phyloP scores from a whole-genome alignment of 768 basidiomycete species.

The Leucogyrophana mollusca region DNA sequence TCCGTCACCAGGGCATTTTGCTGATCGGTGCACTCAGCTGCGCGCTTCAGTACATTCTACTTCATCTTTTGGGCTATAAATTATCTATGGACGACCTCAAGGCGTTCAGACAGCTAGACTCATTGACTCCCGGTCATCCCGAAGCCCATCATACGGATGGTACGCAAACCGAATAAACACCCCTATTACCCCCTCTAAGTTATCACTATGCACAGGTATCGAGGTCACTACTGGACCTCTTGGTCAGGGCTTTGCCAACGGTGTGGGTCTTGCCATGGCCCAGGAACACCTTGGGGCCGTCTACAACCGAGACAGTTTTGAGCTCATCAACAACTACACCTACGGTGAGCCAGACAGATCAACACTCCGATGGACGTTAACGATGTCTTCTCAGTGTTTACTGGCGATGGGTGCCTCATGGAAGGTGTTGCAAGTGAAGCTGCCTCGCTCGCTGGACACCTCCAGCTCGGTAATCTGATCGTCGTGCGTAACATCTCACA shows the following conservation, averaged over 20 bases:
- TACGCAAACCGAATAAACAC: slow-evolving; percentile 13
- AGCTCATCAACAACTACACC: slow-evolving; percentile 83
- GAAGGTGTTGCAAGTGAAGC: slow-evolving; percentile 96
- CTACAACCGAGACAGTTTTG: slow-evolving; percentile 84
- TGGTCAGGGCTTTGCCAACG: slow-evolving; percentile 93
- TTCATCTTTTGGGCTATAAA: slow-evolving; percentile 92
- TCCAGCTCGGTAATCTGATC: slow-evolving; percentile 90
- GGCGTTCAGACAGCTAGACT: slow-evolving; percentile 87
- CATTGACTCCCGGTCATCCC: slow-evolving; percentile 92
- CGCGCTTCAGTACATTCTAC: slow-evolving; percentile 88
- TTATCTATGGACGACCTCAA: slow-evolving; percentile 91
- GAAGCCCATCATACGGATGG: slow-evolving; percentile 73
- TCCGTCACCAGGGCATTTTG: slow-evolving; percentile 7
- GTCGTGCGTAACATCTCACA: slow-evolving; percentile 54
- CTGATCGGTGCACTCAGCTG: slow-evolving; percentile 50
- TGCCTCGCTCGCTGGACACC: slow-evolving; percentile 88
- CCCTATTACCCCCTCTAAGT: slow-evolving; percentile 1
- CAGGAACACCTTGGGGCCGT: slow-evolving; percentile 88
- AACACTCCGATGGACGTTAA: too few species aligned
- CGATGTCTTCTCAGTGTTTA: slow-evolving; percentile 57
- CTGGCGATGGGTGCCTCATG: slow-evolving; percentile 95
- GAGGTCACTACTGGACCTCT: slow-evolving; percentile 97
- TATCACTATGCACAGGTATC: slow-evolving; percentile 43
- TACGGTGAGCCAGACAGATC: too few species aligned
- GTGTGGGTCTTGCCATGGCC: slow-evolving; percentile 90